These are phyloP conservation scores for Gynochthodes officinalis DNA, from an alignment of 257 asterid genomes.

Conservation along the genomic window DNA sequence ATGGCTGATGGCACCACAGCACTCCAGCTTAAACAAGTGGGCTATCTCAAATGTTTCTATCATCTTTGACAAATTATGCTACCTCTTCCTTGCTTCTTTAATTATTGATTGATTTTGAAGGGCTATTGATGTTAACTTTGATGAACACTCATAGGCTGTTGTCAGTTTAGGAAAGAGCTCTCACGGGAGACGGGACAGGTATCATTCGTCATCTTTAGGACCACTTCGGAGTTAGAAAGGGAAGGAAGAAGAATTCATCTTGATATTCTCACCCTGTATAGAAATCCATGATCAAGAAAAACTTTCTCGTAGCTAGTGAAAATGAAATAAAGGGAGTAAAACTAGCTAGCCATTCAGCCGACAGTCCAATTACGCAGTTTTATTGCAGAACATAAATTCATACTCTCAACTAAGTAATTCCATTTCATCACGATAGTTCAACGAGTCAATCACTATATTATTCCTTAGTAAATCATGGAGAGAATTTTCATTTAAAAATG, in stretches of 20 bases:
- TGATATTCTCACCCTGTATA: no score
- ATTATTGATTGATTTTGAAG: background rate
- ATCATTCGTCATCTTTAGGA: conserved; percentile 10
- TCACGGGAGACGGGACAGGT: background rate
- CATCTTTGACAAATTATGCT: background rate
- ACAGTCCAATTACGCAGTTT: conserved; percentile 6
- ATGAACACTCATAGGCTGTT: background rate
- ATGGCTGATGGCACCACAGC: background rate
- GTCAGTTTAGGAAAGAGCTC: background rate
- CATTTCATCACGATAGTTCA: background rate
- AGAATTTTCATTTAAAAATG: background rate
- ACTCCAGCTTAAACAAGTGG: background rate
- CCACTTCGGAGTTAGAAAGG: conserved; percentile 5
- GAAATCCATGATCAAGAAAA: background rate
- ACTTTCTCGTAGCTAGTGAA: background rate
- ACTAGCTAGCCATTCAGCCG: background rate
- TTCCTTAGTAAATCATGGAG: conserved; percentile 3
- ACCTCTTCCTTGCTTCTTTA: background rate
- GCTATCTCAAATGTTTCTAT: background rate
- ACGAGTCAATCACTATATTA: background rate
- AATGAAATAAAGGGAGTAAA: background rate
- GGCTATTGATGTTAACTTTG: background rate
- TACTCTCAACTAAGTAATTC: background rate
- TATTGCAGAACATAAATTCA: background rate
- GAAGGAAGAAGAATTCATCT: background rate